Evolutionary conservation across 2,329 filamentous ascomycete genomes (phyloP).

Genomic region (Lecanicillium sp.): DNA sequence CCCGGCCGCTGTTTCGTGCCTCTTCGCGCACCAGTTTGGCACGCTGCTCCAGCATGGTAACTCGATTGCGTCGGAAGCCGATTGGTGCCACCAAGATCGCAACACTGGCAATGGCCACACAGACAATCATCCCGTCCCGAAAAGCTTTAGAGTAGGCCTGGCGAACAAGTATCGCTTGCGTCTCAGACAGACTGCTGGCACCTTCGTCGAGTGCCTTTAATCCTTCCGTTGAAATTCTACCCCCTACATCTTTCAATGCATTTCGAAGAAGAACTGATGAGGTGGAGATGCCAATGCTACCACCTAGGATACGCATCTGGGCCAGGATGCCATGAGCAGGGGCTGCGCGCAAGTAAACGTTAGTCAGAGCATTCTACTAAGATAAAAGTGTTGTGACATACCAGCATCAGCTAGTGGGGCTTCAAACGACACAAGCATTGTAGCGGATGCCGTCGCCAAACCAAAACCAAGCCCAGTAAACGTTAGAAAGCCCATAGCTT

Average conservation of each 20-base stretch:
- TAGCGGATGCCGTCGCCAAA: conserved; percentile 37
- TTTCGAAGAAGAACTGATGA: conserved; percentile 38
- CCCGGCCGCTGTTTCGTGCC: neutral
- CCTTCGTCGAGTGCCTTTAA: conserved; percentile 17
- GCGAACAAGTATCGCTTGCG: conserved; percentile 24
- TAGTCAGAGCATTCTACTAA: too few species aligned
- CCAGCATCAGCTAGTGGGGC: conserved; percentile 37
- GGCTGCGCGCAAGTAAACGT: conserved; percentile 24
- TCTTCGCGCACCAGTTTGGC: conserved; percentile 3
- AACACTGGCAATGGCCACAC: conserved; percentile 30
- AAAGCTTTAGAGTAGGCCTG: conserved; percentile 37
- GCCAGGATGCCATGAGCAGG: conserved; percentile 45
- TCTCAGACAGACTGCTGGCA: conserved; percentile 14
- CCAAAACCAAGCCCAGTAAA: conserved; percentile 48
- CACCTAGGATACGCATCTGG: conserved; percentile 43
- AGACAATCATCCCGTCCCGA: conserved; percentile 38
- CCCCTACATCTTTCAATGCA: conserved; percentile 20
- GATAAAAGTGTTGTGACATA: conserved; percentile 19
- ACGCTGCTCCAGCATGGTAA: conserved; percentile 18
- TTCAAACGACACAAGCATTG: conserved; percentile 35
- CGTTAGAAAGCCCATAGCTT: conserved; percentile 39
- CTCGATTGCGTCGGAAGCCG: conserved; percentile 27
- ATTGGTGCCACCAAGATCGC: conserved; percentile 32
- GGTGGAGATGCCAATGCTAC: conserved; percentile 45
- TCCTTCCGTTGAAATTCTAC: conserved; percentile 19